Evolutionary conservation across 495 filamentous ascomycete genomes (phyloP).

Genomic region (Talaromyces liani): DNA sequence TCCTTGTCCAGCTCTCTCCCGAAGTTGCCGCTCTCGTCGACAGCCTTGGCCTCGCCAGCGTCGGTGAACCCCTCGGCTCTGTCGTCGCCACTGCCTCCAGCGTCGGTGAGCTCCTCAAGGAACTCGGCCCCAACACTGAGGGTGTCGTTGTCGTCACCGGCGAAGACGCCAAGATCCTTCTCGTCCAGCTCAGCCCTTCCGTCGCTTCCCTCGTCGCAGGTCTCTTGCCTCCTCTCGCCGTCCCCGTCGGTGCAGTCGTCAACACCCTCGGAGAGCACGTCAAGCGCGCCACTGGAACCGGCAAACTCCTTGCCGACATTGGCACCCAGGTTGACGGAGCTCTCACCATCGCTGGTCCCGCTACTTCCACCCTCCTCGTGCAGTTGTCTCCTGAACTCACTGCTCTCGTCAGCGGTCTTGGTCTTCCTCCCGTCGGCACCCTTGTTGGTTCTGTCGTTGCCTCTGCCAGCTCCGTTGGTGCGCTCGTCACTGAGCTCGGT

Average conservation of each 20-base stretch:
- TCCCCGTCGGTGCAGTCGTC: constrained; percentile 16
- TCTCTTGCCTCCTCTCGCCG: constrained; percentile 11
- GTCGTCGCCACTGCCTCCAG: constrained; percentile 22
- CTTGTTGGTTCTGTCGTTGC: constrained; percentile 19
- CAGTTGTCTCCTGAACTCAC: constrained; percentile 27
- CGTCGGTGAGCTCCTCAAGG: constrained; percentile 31
- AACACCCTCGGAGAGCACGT: constrained; percentile 9
- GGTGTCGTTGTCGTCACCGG: constrained; percentile 27
- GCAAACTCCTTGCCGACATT: constrained; percentile 16
- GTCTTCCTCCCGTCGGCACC: constrained; percentile 21
- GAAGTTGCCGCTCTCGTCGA: constrained; percentile 22
- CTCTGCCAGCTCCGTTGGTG: constrained; percentile 23
- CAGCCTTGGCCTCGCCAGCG: constrained; percentile 23
- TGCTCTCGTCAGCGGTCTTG: constrained; percentile 24
- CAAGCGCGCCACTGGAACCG: constrained; percentile 5
- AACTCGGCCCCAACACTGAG: constrained; percentile 23
- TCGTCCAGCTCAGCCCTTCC: constrained; percentile 15
- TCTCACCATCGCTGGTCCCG: constrained; percentile 24
- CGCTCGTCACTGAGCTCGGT: constrained; percentile 23
- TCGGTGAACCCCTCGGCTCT: constrained; percentile 21
- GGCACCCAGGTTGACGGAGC: constrained; percentile 23
- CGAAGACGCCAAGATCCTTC: constrained; percentile 23
- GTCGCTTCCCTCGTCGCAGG: constrained; percentile 14
- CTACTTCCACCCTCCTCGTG: constrained; percentile 23
- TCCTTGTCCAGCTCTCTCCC: constrained; percentile 28